Evolutionary conservation across 1,139 yeast species (phyloP).

Genomic region (Blastobotrys malaysiensis): DNA sequence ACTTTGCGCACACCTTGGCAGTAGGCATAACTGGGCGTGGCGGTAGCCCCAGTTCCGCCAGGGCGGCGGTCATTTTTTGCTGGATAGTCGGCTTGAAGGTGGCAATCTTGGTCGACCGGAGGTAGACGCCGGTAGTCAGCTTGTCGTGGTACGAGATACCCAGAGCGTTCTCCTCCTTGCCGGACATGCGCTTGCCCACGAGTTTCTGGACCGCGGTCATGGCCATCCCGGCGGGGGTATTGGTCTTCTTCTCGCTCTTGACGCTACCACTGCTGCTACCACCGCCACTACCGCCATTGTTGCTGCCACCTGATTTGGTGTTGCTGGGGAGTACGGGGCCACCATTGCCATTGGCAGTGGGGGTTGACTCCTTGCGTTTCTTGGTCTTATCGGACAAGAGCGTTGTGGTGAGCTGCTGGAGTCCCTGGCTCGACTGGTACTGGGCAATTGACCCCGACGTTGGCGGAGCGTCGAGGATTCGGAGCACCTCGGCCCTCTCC

Average conservation of each 20-base stretch:
- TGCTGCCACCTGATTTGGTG: conserved; percentile 17
- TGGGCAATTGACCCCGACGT: conserved; percentile 71
- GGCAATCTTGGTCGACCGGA: conserved; percentile 65
- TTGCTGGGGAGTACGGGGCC: conserved; percentile 18
- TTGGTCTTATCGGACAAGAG: conserved; percentile 72
- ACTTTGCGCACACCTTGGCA: conserved; percentile 67
- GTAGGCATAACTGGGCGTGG: conserved; percentile 85
- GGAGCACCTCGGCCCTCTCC: conserved; percentile 76
- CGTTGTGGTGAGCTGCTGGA: conserved; percentile 77
- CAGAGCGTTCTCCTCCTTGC: conserved; percentile 78
- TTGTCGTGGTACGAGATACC: conserved; percentile 85
- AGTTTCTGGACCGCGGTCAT: conserved; percentile 36
- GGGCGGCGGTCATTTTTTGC: conserved; percentile 62
- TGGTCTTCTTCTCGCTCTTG: conserved; percentile 17
- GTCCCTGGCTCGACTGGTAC: conserved; percentile 81
- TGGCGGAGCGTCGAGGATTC: conserved; percentile 83
- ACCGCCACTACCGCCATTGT: conserved; percentile 24
- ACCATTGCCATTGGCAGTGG: conserved; percentile 40
- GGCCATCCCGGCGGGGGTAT: conserved; percentile 24
- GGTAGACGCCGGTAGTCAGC: conserved; percentile 65
- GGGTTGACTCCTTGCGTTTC: conserved; percentile 43
- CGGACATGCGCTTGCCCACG: conserved; percentile 53
- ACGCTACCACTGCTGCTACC: conserved; percentile 26
- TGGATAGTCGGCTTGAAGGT: conserved; percentile 67
- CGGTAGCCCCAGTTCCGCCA: conserved; percentile 77